Percentiles rank a stretch among this genome's conserved stretches.
Evolutionary conservation across 495 filamentous ascomycete genomes (phyloP).

Genomic region (Neurospora sp.): DNA sequence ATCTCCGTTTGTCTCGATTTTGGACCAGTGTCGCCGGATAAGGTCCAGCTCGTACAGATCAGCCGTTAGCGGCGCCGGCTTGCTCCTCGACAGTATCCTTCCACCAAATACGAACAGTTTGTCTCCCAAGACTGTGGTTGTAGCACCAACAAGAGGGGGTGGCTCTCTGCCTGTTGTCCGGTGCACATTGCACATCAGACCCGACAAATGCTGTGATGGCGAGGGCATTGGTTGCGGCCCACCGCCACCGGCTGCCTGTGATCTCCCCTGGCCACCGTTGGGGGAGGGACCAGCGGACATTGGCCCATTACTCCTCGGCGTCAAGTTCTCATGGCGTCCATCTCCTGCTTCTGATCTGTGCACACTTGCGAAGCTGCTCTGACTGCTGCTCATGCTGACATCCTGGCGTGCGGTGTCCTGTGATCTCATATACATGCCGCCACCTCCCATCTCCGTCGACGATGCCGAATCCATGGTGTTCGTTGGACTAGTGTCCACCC

Average conservation of each 20-base stretch:
- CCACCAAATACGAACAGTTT: conserved; percentile 95
- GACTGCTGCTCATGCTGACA: conserved; percentile 41
- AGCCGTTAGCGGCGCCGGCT: conserved; percentile 68
- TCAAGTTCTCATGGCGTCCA: conserved; percentile 35
- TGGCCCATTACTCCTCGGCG: conserved; percentile 40
- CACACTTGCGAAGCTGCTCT: conserved; percentile 40
- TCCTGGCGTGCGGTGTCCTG: conserved; percentile 13
- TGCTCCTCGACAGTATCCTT: conserved; percentile 69
- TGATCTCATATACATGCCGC: conserved; percentile 18
- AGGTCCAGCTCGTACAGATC: conserved; percentile 91
- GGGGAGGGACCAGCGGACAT: conserved; percentile 41
- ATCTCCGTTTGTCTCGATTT: conserved; percentile 73
- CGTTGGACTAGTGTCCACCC: conserved; percentile 31
- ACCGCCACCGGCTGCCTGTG: conserved; percentile 40
- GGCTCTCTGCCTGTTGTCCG: conserved; percentile 84
- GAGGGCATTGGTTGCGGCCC: conserved; percentile 32
- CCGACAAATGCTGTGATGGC: conserved; percentile 57
- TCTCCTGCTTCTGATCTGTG: conserved; percentile 33
- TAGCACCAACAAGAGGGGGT: conserved; percentile 82
- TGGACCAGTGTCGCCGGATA: conserved; percentile 84
- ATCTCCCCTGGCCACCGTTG: conserved; percentile 22
- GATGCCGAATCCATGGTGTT: conserved; percentile 52
- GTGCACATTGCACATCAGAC: conserved; percentile 88
- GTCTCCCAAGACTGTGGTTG: conserved; percentile 88
- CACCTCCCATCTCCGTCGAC: conserved; percentile 30